Conservation (phyloP, 768 basidiomycete species). For the Auricularia heimuer region DNA sequence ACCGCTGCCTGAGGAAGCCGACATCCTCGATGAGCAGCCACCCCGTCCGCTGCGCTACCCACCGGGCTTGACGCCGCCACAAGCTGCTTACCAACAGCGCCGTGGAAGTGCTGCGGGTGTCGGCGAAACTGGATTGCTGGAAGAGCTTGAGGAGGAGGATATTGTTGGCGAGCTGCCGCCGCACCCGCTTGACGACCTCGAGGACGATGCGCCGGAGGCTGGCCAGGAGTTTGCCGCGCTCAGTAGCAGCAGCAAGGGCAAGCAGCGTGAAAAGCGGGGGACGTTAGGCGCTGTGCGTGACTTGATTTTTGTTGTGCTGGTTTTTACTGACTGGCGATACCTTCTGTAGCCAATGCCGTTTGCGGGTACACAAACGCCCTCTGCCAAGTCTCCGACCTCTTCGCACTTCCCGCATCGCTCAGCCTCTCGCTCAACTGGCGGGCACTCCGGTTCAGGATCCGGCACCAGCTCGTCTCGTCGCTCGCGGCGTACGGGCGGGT, state of each 20-base stretch:
- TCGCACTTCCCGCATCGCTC: not conserved
- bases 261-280: not conserved
- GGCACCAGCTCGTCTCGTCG: not conserved
- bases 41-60: not conserved
- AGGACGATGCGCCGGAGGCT: not conserved
- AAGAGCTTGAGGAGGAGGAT: not conserved
- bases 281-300: not conserved
- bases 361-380: not conserved
- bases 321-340: not conserved
- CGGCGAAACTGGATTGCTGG: not conserved
- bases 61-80: not conserved
- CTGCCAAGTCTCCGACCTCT: not conserved
- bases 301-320: not conserved
- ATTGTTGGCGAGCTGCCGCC: not conserved
- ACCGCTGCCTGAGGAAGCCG: not conserved
- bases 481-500: not conserved
- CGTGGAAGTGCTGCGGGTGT: not conserved
- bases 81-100: not conserved
- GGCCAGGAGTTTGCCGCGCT: not conserved
- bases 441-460: not conserved
- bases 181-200: not conserved
- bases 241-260: not conserved
- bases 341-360: not conserved
- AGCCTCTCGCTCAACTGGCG: not conserved
- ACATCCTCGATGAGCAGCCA: not conserved